Base-by-base conservation (phyloP, 129 eudicot genomes). In the Helianthus tuberosus region DNA sequence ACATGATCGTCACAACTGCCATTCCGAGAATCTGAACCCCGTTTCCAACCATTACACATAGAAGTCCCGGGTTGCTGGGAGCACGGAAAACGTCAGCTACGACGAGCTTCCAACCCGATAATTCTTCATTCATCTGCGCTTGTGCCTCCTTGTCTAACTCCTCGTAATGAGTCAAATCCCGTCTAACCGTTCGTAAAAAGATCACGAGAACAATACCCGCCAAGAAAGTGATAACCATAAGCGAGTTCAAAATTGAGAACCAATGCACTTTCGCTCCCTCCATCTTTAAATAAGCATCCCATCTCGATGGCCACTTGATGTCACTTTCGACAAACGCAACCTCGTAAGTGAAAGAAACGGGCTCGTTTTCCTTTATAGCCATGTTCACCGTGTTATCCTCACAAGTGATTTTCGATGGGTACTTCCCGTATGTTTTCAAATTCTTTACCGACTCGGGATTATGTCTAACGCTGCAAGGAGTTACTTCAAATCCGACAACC, bases 211-310 rank as follows among this genome's bases (percentile, higher is more conserved):
- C 60, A 11, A 76, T 76, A 11, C 74, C 80, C 16, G 80, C 80
- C 66, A 75, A 75, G 66, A 66, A 75, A 43, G 80, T 66, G 52
- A 76, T 57, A 0, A 86, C 91, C 91, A 89, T 86, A 13, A 89
- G 83, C 8, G 91, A 89, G 73, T 86, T 89, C 6, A 89, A 53
- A 62, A 89, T 84, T 12, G 91, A 89, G 73, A 89, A 86, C 96
- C 96, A 89, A 48, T 86, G 89, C n/a, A 89, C 89, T 75, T 86
- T 89, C 5, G 89, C 91, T 7, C 96, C 96, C 73, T 86, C 96
- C 96, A 86, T 89, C 64, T 89, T 86, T 66, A 89, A 68, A 64
- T 89, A 89, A 50, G 91, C 91, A 72, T 86, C 96, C 89, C 96
- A 89, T 76, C 96, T 86, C 6, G 91, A 89, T 0, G 96, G 89